Conservation (phyloP, 441 rosid genomes). For the Cnidoscolus chayamansa region DNA sequence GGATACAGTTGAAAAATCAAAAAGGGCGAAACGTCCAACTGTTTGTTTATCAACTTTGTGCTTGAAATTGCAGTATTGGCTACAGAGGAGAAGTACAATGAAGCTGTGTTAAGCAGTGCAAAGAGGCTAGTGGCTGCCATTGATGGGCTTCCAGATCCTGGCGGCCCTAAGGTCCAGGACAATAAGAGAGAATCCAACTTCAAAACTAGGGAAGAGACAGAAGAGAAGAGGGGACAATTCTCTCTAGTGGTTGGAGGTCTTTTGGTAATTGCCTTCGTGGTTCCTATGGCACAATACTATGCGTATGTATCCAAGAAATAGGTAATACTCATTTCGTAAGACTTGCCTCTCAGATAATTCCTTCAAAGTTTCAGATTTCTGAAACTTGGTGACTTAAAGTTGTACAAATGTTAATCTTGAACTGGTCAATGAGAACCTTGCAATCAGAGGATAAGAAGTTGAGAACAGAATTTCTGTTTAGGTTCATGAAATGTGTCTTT, state of each 20-base stretch:
- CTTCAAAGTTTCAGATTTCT: constrained; percentile 9
- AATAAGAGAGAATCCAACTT: constrained; percentile 86
- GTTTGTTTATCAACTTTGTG: not conserved
- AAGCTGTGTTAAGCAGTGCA: constrained; percentile 75
- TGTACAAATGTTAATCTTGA: constrained; percentile 32
- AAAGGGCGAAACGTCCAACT: constrained; percentile 13
- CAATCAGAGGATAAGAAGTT: constrained; percentile 19
- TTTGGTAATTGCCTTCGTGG: constrained; percentile 86
- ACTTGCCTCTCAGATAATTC: constrained; percentile 19
- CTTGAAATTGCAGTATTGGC: constrained; percentile 64
- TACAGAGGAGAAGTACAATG: constrained; percentile 92
- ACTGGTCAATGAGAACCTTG: constrained; percentile 29
- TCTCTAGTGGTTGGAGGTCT: constrained; percentile 90
- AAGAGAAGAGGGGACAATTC: constrained; percentile 93
- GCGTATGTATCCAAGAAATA: constrained; percentile 89
- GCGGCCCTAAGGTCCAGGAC: constrained; percentile 68
- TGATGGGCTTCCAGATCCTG: constrained; percentile 91
- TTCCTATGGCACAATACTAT: constrained; percentile 96
- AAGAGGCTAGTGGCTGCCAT: constrained; percentile 84
- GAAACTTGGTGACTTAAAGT: constrained; percentile 18
- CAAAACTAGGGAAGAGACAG: constrained; percentile 82
- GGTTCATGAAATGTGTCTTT: constrained; percentile 14
- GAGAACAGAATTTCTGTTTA: constrained; percentile 28
- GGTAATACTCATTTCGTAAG: constrained; percentile 16
- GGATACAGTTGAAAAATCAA: not conserved